A percentile compares a stretch with the other conserved stretches of the same genome.
phyloP scores from a whole-genome alignment of 108 stramenopile genomes.

The Skeletonema marinoi region DNA sequence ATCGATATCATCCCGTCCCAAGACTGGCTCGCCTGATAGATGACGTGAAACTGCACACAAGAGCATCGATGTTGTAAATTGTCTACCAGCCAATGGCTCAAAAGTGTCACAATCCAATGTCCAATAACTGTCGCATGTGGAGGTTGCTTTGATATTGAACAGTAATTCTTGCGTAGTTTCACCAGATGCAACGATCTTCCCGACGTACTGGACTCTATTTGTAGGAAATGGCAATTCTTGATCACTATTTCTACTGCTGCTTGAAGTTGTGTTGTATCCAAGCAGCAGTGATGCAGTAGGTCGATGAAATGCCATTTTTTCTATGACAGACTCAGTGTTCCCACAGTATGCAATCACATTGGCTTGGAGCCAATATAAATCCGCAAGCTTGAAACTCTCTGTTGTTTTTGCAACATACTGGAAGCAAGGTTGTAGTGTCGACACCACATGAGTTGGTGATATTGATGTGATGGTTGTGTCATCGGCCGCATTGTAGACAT shows the following conservation, averaged over 20 bases:
- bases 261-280: not conserved
- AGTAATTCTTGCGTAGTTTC: slow-evolving; percentile 14
- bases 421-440: not conserved
- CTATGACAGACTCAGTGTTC: slow-evolving; percentile 3
- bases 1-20: slow-evolving; percentile 12
- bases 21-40: slow-evolving; percentile 45
- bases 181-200: slow-evolving; percentile 39
- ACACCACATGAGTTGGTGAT: too few species aligned
- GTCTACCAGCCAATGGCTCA: slow-evolving; percentile 17
- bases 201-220: slow-evolving; percentile 55
- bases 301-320: slow-evolving; percentile 37
- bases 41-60: slow-evolving; percentile 53
- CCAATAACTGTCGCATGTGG: slow-evolving; percentile 5
- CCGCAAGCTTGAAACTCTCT: slow-evolving; percentile 75
- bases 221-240: slow-evolving; percentile 36
- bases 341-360: slow-evolving; percentile 29
- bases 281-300: slow-evolving; percentile 23
- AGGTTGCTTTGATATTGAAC: not conserved
- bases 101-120: slow-evolving; percentile 34
- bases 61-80: slow-evolving; percentile 59
- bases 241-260: not conserved
- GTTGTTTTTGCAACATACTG: slow-evolving; percentile 56
- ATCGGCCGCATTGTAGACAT: not conserved
- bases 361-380: slow-evolving; percentile 63
- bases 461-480: not conserved